phyloP scores from a whole-genome alignment of 2,329 filamentous ascomycete genomes.

The Davidsoniella neocaledoniae region DNA sequence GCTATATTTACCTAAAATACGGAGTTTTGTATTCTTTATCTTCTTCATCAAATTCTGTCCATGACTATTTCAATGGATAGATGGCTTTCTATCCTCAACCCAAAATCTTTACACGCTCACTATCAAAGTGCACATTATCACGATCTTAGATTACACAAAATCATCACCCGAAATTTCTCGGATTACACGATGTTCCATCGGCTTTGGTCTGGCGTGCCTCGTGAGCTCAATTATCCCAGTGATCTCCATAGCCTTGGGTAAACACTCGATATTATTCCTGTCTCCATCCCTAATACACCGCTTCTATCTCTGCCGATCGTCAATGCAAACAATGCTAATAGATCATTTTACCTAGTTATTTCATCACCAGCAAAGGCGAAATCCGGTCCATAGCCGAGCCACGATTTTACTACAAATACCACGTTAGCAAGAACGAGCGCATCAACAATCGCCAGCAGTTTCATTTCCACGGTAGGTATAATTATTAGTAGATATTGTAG shows the following conservation, averaged over 20 bases:
- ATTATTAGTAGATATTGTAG: too few relatives aligned
- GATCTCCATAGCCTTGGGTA: constrained; percentile 60
- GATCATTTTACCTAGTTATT: constrained; percentile 43
- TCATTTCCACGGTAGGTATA: constrained; percentile 48
- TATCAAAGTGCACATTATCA: too few relatives aligned
- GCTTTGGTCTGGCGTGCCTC: constrained; percentile 48
- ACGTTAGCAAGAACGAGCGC: constrained; percentile 54
- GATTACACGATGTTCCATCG: constrained; percentile 55
- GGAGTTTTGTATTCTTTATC: too few relatives aligned
- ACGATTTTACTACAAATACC: constrained; percentile 57
- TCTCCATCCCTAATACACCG: too few relatives aligned
- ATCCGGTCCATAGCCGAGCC: constrained; percentile 54
- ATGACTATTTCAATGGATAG: too few relatives aligned
- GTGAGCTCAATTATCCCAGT: constrained; percentile 47
- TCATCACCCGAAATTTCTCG: neutral
- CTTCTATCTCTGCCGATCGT: neutral
- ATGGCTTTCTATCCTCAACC: too few relatives aligned
- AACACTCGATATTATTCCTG: constrained; percentile 2
- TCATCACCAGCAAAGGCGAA: constrained; percentile 58
- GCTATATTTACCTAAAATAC: too few relatives aligned
- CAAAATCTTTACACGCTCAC: too few relatives aligned
- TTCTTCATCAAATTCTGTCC: too few relatives aligned
- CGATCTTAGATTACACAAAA: too few relatives aligned
- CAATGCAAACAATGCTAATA: neutral
- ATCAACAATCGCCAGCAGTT: constrained; percentile 62